Percentiles rank a stretch among this genome's conserved stretches.
Evolutionary conservation across 2,329 filamentous ascomycete genomes (phyloP).

Genomic region (Ophiosphaerella korrae): DNA sequence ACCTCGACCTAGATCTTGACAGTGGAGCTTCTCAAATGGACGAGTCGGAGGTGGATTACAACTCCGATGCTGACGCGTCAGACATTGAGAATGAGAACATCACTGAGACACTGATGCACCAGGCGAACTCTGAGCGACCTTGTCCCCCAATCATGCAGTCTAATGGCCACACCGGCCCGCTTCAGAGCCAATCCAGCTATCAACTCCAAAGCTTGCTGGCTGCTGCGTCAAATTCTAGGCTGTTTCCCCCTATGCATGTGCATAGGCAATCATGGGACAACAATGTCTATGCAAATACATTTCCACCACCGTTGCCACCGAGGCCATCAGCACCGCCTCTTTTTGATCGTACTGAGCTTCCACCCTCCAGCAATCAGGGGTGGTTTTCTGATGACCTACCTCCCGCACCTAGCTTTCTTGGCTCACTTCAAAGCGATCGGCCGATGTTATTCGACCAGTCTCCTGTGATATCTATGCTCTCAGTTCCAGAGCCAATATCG

Average conservation of each 20-base stretch:
- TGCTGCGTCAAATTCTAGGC: no score
- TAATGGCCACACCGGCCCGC: no score
- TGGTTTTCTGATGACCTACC: no score
- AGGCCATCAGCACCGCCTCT: no score
- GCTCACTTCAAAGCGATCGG: neutral
- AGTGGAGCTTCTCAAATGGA: constrained; percentile 14
- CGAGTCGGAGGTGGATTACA: constrained; percentile 4
- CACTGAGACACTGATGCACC: neutral
- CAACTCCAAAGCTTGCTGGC: no score
- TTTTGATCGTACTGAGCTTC: no score
- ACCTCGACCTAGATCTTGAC: constrained; percentile 11
- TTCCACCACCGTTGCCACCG: no score
- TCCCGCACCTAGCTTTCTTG: neutral
- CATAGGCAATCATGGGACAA: no score
- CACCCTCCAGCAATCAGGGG: no score
- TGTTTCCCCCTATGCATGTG: no score
- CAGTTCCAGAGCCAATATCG: neutral
- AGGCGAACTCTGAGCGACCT: neutral
- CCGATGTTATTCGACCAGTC: neutral
- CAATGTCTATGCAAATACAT: no score
- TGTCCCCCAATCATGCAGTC: neutral
- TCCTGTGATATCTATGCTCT: constrained; percentile 9
- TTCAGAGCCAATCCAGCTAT: no score
- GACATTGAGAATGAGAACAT: neutral
- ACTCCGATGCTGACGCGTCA: constrained; percentile 1